phyloP scores from a whole-genome alignment of 176 grass and related monocot species.

The Elaeis guineensis region DNA sequence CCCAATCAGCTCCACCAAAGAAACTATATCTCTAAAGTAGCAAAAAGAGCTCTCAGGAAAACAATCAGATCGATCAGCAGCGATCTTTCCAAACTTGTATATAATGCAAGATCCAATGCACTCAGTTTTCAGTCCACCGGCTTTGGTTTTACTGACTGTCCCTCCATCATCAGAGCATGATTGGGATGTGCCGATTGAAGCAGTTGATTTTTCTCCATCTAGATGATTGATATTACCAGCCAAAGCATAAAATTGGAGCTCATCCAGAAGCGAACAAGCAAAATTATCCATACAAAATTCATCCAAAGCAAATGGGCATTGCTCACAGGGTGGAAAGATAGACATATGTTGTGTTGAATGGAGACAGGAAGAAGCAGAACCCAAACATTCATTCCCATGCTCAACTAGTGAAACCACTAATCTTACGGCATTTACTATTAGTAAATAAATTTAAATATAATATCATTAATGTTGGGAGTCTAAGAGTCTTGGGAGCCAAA shows the following conservation, averaged over 20 bases:
- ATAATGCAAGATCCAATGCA: conserved; percentile 52
- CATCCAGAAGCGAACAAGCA: conserved; percentile 56
- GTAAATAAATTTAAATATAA: too few relatives aligned
- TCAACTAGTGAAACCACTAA: conserved; percentile 60
- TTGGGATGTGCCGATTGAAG: background rate
- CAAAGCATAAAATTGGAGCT: conserved; percentile 17
- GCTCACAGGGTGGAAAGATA: conserved; percentile 43
- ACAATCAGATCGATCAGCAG: conserved; percentile 16
- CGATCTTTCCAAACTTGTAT: conserved; percentile 32
- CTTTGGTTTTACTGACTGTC: background rate
- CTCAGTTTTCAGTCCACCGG: conserved; percentile 22
- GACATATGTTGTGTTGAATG: conserved; percentile 21
- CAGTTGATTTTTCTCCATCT: background rate
- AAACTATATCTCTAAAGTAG: conserved; percentile 63
- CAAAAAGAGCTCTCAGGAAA: conserved; percentile 37
- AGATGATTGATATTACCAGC: background rate
- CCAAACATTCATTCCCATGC: conserved; percentile 21
- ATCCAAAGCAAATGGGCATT: conserved; percentile 56
- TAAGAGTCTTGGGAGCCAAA: too few relatives aligned
- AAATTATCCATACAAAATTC: conserved; percentile 32
- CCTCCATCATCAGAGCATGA: background rate
- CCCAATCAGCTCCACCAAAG: conserved; percentile 78
- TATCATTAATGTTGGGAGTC: too few relatives aligned
- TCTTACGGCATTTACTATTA: conserved; percentile 39
- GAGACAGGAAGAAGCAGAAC: conserved; percentile 23